Conservation (phyloP, 176 grass and related monocot species). For the Cenchrus fungigraminus region DNA sequence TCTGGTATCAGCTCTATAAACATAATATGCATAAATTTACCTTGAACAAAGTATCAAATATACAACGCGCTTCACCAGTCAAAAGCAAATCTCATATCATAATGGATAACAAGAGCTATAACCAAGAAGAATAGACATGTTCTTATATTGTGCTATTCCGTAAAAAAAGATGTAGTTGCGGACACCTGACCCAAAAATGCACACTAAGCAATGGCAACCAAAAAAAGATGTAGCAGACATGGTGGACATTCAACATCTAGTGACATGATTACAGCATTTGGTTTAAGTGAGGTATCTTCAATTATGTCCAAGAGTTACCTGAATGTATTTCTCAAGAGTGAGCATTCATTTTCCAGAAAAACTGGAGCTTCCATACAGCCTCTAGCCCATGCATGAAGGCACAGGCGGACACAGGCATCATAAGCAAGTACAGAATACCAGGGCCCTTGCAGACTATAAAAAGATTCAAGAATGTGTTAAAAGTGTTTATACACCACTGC, state of each 20-base stretch:
- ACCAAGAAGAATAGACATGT: neutral
- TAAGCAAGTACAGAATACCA: slow-evolving; percentile 99
- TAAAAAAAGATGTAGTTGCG: neutral
- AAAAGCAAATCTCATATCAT: slow-evolving; percentile 9
- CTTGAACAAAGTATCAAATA: neutral
- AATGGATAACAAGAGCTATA: neutral
- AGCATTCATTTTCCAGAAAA: slow-evolving; percentile 97
- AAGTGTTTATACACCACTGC: slow-evolving; percentile 29
- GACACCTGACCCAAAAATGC: neutral
- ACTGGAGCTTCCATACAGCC: slow-evolving; percentile 95
- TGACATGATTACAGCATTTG: neutral
- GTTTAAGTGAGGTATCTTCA: slow-evolving; percentile 12
- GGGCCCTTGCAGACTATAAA: slow-evolving; percentile 82
- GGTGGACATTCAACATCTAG: slow-evolving; percentile 2
- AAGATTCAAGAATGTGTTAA: slow-evolving; percentile 42
- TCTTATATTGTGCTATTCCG: neutral
- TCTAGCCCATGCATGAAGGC: slow-evolving; percentile 97
- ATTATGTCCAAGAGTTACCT: slow-evolving; percentile 45
- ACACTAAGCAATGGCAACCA: neutral
- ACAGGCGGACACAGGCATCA: slow-evolving; percentile 93
- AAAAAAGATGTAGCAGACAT: neutral
- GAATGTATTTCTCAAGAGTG: slow-evolving; percentile 82
- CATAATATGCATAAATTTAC: slow-evolving; percentile 16
- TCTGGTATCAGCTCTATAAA: neutral
- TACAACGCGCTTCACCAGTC: neutral